Base-by-base conservation (phyloP, 306 rosid genomes). In the Pyrus bretschneideri region DNA sequence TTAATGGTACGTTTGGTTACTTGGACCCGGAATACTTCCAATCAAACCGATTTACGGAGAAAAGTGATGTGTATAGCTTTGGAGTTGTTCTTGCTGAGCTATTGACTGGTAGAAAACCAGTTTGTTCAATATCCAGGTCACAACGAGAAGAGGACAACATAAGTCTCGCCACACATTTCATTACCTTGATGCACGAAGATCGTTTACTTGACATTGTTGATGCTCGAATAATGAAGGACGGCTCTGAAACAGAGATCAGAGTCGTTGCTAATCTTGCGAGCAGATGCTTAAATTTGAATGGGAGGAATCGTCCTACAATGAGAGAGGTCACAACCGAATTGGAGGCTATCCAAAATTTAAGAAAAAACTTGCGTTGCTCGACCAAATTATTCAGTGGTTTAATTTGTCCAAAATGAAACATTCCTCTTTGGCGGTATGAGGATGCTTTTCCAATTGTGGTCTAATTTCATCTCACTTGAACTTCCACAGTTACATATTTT, bases 221-320 rank as follows among this genome's bases (percentile, higher is more conserved):
- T 14, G 23, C 38, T 35, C 81, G 73, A 42, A 78, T 89, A 27
- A 3, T 7, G 25, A 69, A 81, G 7, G 82, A 58, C 9, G 84
- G 33, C 3, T 33, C 58, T 6, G 83, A 33, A 38, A 79, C 78
- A 38, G 88, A 87, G 10, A 76, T 83, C 49, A 8, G 61, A 4
- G 44, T 3, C 13, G 86, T 85, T 71, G 87, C 89, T 3, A 67
- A 76, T 30, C 76, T 89, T 62, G 88, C 87, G 3, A 51, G 33
- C 5, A 80, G 84, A 57, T 83, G 91, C 66, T 40, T 89, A 71
- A 54, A 72, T 44, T 27, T 83, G 79, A 80, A 72, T 45, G 91
- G 93, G 17, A 87, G 44, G 73, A 83, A 73, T 5, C 80, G 89
- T 10, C 91, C 93, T 27, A 81, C 80, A 1, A 83, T 85, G 18